phyloP scores from a whole-genome alignment of 73 alveolate species.

The Tetrahymena borealis region DNA sequence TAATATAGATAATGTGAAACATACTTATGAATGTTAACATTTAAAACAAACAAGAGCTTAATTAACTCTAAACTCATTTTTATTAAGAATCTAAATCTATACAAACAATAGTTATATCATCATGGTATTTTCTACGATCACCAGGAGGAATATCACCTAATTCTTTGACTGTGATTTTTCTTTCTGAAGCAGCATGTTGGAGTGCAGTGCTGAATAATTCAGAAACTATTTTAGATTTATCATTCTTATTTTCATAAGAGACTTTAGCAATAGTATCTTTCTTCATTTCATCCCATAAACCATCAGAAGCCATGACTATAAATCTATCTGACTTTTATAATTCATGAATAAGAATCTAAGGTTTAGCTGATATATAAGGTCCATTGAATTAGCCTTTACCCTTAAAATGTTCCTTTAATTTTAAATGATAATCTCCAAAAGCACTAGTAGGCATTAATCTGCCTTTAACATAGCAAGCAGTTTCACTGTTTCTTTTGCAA shows the following conservation, averaged over 20 bases:
- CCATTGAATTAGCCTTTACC: slow-evolving; percentile 62
- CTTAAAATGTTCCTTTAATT: slow-evolving; percentile 61
- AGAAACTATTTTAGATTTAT: slow-evolving; percentile 44
- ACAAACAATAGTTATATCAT: slow-evolving; percentile 80
- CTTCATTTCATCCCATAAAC: slow-evolving; percentile 89
- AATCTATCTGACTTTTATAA: slow-evolving; percentile 66
- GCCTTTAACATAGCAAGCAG: slow-evolving; percentile 93
- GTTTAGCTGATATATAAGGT: slow-evolving; percentile 69
- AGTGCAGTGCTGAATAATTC: slow-evolving; percentile 53
- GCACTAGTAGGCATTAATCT: slow-evolving; percentile 89
- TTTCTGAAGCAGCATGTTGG: slow-evolving; percentile 51
- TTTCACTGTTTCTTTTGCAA: slow-evolving; percentile 54
- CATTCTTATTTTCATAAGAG: not conserved
- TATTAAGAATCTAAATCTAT: slow-evolving; percentile 7
- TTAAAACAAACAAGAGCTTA: too few species aligned
- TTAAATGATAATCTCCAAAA: slow-evolving; percentile 91
- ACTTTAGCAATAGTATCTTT: slow-evolving; percentile 53
- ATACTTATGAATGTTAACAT: too few species aligned
- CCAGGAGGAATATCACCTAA: slow-evolving; percentile 68
- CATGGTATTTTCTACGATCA: slow-evolving; percentile 71
- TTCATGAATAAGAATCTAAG: slow-evolving; percentile 64
- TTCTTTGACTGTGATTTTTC: slow-evolving; percentile 35
- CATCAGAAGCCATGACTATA: slow-evolving; percentile 83
- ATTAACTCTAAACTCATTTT: not conserved
- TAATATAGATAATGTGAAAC: too few species aligned